phyloP scores from a whole-genome alignment of 2,329 filamentous ascomycete species.

The Penicillium aurantiogriseum region DNA sequence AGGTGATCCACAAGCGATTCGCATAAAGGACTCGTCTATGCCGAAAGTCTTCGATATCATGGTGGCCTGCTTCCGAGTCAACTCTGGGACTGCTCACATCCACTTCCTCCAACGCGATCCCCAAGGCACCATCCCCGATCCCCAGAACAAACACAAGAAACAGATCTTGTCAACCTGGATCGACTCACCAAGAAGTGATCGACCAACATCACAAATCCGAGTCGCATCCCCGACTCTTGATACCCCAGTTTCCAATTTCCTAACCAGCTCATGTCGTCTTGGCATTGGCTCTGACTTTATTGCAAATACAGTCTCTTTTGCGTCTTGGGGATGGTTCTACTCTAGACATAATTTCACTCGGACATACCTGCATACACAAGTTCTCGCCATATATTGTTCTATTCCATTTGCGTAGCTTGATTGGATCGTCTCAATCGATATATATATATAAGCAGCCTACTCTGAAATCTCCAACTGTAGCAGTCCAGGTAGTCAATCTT shows the following conservation, averaged over 20 bases:
- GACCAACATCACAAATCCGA: constrained; percentile 17
- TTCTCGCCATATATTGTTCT: neutral
- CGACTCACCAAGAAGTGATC: constrained; percentile 10
- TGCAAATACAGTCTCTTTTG: constrained; percentile 10
- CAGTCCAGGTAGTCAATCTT: accelerated
- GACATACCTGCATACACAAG: constrained; percentile 2
- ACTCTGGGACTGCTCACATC: neutral
- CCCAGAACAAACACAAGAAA: neutral
- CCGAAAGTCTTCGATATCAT: neutral
- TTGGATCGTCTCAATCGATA: neutral
- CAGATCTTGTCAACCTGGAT: constrained; percentile 1
- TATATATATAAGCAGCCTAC: no score
- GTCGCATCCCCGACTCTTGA: constrained; percentile 29
- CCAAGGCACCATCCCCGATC: neutral
- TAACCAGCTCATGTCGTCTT: constrained; percentile 5
- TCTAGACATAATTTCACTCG: constrained; percentile 2
- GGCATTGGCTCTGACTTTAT: constrained; percentile 7
- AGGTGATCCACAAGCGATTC: constrained; percentile 98
- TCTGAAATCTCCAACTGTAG: no score
- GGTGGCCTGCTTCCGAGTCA: neutral
- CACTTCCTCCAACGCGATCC: neutral
- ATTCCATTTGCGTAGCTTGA: neutral
- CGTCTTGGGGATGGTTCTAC: constrained; percentile 2
- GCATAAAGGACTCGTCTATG: constrained; percentile 54
- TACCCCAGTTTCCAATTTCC: constrained; percentile 24